Conservation (phyloP, 495 filamentous ascomycete genomes). For the Entonaema liquescens region DNA sequence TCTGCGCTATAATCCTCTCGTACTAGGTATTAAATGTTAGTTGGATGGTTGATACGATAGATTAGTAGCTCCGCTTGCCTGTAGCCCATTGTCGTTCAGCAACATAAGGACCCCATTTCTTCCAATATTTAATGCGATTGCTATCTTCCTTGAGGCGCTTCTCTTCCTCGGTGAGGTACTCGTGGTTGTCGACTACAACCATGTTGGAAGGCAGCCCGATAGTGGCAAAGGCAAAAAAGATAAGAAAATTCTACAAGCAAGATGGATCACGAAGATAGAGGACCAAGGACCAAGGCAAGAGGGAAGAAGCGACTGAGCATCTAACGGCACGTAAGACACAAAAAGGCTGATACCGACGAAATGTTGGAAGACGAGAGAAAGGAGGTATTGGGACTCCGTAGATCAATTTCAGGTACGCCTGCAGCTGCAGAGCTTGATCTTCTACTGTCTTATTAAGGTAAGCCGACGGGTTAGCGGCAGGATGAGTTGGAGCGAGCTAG, state of each 20-base stretch:
- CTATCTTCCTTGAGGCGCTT: slow-evolving; percentile 85
- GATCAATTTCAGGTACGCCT: slow-evolving; percentile 30
- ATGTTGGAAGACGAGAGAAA: slow-evolving; percentile 4
- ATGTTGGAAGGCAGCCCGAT: slow-evolving; percentile 56
- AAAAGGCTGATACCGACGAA: background rate
- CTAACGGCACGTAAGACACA: background rate
- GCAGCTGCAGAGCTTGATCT: slow-evolving; percentile 20
- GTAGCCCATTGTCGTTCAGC: slow-evolving; percentile 90
- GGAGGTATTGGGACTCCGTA: slow-evolving; percentile 14
- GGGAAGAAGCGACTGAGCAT: background rate
- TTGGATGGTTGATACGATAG: slow-evolving; percentile 36
- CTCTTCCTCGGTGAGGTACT: slow-evolving; percentile 87
- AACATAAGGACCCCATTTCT: slow-evolving; percentile 88
- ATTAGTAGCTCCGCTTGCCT: slow-evolving; percentile 56
- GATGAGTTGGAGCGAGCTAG: slow-evolving; percentile 27
- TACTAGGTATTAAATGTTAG: slow-evolving; percentile 62
- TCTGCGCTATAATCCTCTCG: slow-evolving; percentile 89
- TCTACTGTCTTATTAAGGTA: slow-evolving; percentile 37
- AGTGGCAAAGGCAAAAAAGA: no score
- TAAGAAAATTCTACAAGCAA: background rate
- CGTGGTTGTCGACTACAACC: slow-evolving; percentile 87
- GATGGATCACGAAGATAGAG: background rate
- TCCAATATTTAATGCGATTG: slow-evolving; percentile 86
- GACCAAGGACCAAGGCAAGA: background rate
- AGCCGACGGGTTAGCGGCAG: slow-evolving; percentile 31